Evolutionary conservation across 257 asterid species (phyloP), one percentile per base, ranked within the genome.

Genomic region (Agastache rugosa): DNA sequence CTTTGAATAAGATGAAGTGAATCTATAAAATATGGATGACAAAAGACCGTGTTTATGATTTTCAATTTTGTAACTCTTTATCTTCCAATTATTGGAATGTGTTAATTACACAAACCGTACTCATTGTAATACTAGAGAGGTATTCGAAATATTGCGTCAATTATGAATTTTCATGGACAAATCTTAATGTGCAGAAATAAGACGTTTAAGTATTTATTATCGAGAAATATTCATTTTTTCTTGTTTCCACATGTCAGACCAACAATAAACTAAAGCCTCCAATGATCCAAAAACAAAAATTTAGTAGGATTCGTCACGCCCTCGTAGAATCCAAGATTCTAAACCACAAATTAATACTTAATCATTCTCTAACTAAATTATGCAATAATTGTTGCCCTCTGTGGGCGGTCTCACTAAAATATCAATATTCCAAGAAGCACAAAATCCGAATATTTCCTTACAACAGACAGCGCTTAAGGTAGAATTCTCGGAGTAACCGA

Each of bases 401-500:
- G 44, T 47, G 56, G n/a, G 6, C 25, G 42, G 41, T 63, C 5
- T 65, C 58, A 37, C 45, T 39, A 39, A 55, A 10, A 10, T 45
- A 45, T 15, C 37, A 42, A 47, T 48, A 14, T 23, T 45, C 51
- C 48, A 69, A 54, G 62, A 70, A 72, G 87, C 83, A 83, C 61
- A 75, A 72, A 51, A 56, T 39, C 1, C 41, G 85, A 81, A 80
- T 84, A 84, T 78, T 27, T 75, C 85, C 76, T 35, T 54, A 51
- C 69, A 78, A 42, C 54, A 69, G 78, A 78, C 81, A 78, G 27
- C 16, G n/a, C 10, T 14, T 23, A 27, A 20, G 19, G 14, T 35
- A 48, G 16, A 77, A 54, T 59, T 72, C 39, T 76, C 71, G 90
- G 77, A 64, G 56, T 63, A 56, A 79, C 76, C 90, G 22, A 86